Conservation (phyloP, 2,329 filamentous ascomycete genomes). For the Trichoderma simmonsii region DNA sequence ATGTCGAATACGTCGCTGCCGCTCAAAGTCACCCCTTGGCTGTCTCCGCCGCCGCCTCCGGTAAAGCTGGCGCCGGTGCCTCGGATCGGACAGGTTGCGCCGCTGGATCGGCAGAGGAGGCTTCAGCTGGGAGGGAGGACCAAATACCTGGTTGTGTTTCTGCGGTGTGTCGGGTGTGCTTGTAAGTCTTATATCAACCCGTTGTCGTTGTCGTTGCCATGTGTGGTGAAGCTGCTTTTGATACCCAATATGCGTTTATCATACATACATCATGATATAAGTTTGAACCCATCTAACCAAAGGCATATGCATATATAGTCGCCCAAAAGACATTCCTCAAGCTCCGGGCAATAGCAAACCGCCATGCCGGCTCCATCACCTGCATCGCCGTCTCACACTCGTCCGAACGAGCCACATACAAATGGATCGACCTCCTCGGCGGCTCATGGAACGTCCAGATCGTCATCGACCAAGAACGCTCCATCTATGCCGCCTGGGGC, state of each 20-base stretch:
- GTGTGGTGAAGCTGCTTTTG: background rate
- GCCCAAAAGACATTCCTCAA: conserved; percentile 56
- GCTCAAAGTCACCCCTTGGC: conserved; percentile 52
- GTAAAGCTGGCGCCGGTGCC: conserved; percentile 45
- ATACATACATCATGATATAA: background rate
- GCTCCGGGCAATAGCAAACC: conserved; percentile 53
- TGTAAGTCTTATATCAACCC: background rate
- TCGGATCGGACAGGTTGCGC: conserved; percentile 46
- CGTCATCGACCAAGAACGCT: conserved; percentile 54
- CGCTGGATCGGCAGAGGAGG: conserved; percentile 44
- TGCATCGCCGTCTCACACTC: conserved; percentile 61
- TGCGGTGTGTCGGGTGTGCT: conserved; percentile 55
- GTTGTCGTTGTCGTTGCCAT: background rate
- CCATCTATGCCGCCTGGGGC: conserved; percentile 58
- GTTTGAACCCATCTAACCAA: background rate
- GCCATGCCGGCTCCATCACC: conserved; percentile 45
- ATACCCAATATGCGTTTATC: background rate
- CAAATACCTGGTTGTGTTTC: conserved; percentile 48
- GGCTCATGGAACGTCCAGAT: conserved; percentile 56
- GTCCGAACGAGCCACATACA: conserved; percentile 51
- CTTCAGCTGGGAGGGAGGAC: conserved; percentile 43
- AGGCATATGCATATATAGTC: conserved; percentile 35
- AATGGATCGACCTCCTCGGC: conserved; percentile 57
- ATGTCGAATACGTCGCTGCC: conserved; percentile 41
- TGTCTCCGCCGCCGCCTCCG: conserved; percentile 50